phyloP scores from a whole-genome alignment of 371 early-diverging fungal genomes.

The Mortierella sp. region DNA sequence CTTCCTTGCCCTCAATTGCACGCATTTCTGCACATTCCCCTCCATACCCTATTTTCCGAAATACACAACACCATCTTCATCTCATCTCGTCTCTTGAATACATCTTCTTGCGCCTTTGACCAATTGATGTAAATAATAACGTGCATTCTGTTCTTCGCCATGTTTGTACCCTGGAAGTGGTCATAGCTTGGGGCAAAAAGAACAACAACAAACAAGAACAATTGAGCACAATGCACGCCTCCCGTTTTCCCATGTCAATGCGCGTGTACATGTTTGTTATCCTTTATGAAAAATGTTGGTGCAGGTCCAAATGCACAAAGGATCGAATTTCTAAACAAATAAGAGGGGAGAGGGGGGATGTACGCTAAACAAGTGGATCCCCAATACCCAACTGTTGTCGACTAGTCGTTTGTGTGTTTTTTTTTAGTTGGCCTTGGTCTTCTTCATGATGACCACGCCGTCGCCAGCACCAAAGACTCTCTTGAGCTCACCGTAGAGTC shows the following conservation, averaged over 20 bases:
- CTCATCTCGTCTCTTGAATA: background rate
- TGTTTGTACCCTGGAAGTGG: background rate
- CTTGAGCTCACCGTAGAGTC: slow-evolving; percentile 71
- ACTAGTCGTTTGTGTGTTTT: too few relatives aligned
- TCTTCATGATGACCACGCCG: slow-evolving; percentile 68
- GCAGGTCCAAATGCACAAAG: background rate
- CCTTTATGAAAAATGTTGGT: background rate
- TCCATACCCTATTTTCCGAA: slow-evolving; percentile 5
- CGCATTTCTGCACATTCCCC: background rate
- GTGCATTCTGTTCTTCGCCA: background rate
- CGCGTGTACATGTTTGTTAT: background rate
- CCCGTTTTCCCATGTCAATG: background rate
- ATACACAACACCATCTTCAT: background rate
- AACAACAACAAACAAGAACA: background rate
- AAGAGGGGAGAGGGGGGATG: background rate
- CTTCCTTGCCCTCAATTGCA: background rate
- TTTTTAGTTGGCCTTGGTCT: background rate
- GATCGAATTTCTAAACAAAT: background rate
- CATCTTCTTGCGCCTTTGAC: background rate
- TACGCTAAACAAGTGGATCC: background rate
- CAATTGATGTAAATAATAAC: background rate
- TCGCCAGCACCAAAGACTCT: slow-evolving; percentile 73
- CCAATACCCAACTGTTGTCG: too few relatives aligned
- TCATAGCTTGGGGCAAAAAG: background rate
- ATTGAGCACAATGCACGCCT: background rate